Percentiles rank a stretch among this genome's conserved stretches.
These are phyloP conservation scores for Vitis riparia DNA, from an alignment of 164 flowering plant species.

Conservation along the genomic window DNA sequence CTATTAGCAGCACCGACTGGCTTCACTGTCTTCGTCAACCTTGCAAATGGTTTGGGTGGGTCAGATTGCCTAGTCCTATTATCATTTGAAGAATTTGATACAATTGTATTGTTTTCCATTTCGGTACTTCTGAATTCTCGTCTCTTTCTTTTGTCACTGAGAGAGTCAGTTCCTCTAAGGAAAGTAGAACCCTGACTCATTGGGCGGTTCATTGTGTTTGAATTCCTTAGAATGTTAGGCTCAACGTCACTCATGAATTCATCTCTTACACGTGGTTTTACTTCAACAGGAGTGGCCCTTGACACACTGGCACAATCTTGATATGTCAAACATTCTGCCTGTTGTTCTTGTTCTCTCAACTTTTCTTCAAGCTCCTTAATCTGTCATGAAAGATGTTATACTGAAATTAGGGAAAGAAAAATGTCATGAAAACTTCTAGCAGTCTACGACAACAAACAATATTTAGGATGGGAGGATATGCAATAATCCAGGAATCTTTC, in stretches of 20 bases:
- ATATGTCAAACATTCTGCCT: conserved; percentile 12
- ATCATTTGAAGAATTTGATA: conserved; percentile 17
- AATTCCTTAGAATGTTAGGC: conserved; percentile 43
- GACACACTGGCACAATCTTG: conserved; percentile 28
- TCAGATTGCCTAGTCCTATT: conserved; percentile 52
- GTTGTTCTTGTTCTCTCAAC: conserved; percentile 45
- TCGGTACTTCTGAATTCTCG: conserved; percentile 54
- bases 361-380: conserved; percentile 72
- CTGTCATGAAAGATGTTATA: conserved; percentile 27
- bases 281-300: conserved; percentile 43
- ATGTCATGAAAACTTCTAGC: too few relatives aligned
- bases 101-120: conserved; percentile 39
- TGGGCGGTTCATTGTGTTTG: conserved; percentile 45
- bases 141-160: conserved; percentile 48
- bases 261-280: conserved; percentile 26
- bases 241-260: conserved; percentile 41
- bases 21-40: conserved; percentile 40
- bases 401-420: too few relatives aligned
- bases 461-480: too few relatives aligned
- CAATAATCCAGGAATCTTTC: too few relatives aligned
- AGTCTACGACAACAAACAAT: too few relatives aligned
- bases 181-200: conserved; percentile 38
- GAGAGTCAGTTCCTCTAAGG: conserved; percentile 37
- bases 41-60: conserved; percentile 43
- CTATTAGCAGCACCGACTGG: conserved; percentile 30